Conservation (phyloP, 2,329 filamentous ascomycete species). For the Aspergillus melleus region DNA sequence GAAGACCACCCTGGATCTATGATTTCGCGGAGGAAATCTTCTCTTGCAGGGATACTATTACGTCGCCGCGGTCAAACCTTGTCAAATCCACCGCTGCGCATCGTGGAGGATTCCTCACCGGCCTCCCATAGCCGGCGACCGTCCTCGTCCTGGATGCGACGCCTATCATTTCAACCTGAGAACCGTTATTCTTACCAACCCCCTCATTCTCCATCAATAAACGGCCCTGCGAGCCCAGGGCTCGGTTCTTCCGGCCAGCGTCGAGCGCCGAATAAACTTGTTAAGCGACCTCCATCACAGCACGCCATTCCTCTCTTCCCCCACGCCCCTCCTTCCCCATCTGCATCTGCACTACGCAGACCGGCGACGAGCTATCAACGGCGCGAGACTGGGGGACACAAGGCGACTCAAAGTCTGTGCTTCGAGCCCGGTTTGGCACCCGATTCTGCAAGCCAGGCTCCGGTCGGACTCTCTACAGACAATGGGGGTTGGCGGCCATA, state of each 20-base stretch:
- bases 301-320: conserved; percentile 41
- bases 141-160: conserved; percentile 57
- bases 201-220: conserved; percentile 54
- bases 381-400: conserved; percentile 53
- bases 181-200: conserved; percentile 51
- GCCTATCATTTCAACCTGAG: conserved; percentile 53
- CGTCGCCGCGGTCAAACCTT: conserved; percentile 41
- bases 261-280: conserved; percentile 58
- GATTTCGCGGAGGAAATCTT: conserved; percentile 26
- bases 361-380: conserved; percentile 66
- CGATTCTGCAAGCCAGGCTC: conserved; percentile 3
- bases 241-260: conserved; percentile 34
- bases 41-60: conserved; percentile 29
- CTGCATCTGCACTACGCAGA: conserved; percentile 54
- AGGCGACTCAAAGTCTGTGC: conserved; percentile 34
- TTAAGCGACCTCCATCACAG: conserved; percentile 61
- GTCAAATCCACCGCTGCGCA: conserved; percentile 30
- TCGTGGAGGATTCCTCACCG: conserved; percentile 26
- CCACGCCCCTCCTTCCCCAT: conserved; percentile 34
- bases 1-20: conserved; percentile 14
- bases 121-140: conserved; percentile 36
- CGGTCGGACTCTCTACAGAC: conserved; percentile 8
- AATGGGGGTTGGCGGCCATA: conserved; percentile 40
- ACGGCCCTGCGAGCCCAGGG: conserved; percentile 55
- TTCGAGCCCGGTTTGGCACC: conserved; percentile 27